Conservation (phyloP, 129 eudicot species). For the Flaveria bidentis region DNA sequence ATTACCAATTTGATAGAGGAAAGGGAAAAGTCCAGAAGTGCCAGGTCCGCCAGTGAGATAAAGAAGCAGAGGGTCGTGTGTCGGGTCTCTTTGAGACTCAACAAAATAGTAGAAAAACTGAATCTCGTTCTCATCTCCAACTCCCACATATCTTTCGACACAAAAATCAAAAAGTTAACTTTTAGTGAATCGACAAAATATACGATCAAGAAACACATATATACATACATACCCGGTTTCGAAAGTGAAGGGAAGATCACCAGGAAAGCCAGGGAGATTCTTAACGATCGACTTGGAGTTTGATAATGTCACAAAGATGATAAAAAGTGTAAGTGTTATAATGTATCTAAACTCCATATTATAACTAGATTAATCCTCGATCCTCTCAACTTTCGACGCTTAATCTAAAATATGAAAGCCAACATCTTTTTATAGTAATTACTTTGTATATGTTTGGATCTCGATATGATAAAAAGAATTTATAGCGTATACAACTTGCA, state of each 20-base stretch:
- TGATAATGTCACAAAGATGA: not conserved
- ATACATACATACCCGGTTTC: constrained; percentile 14
- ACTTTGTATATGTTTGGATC: no score
- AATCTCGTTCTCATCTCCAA: constrained; percentile 29
- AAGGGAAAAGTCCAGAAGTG: constrained; percentile 39
- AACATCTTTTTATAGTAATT: no score
- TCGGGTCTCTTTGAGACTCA: constrained; percentile 38
- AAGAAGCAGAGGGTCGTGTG: constrained; percentile 43
- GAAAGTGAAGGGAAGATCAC: constrained; percentile 24
- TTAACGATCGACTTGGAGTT: constrained; percentile 14
- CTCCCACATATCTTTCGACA: constrained; percentile 33
- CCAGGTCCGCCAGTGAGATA: constrained; percentile 55
- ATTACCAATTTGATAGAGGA: constrained; percentile 42
- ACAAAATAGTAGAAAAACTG: constrained; percentile 47
- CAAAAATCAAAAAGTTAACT: not conserved
- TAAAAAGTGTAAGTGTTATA: not conserved
- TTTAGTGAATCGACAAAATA: not conserved
- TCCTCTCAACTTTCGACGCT: no score
- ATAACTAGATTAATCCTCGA: no score
- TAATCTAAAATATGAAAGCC: not conserved
- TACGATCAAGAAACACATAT: not conserved
- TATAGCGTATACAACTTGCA: no score
- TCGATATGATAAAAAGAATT: no score
- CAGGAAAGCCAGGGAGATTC: constrained; percentile 9
- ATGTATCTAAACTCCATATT: not conserved